Evolutionary conservation across 2,329 filamentous ascomycete genomes (phyloP).

Genomic region (Intubia oerlemansii): DNA sequence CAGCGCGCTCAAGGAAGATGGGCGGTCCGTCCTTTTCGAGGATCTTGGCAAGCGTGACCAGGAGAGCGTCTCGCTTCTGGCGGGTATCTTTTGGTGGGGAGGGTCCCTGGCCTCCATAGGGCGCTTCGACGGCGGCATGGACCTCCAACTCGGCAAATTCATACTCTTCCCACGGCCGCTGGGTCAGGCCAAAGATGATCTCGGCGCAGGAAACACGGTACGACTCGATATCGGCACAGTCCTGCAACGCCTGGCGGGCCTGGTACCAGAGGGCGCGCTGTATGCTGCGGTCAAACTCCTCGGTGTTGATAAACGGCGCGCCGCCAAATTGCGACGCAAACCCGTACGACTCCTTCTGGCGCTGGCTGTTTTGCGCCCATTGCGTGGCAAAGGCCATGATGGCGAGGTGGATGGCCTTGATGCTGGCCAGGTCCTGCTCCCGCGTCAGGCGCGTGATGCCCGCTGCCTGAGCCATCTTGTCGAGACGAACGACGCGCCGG

Average conservation of each 20-base stretch:
- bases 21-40: conserved; percentile 13
- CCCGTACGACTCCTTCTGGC: conserved; percentile 9
- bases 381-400: conserved; percentile 32
- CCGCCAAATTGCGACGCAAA: too few species aligned
- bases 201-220: conserved; percentile 18
- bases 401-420: conserved; percentile 22
- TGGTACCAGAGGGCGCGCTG: conserved; percentile 18
- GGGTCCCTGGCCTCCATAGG: too few species aligned
- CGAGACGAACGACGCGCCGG: conserved; percentile 24
- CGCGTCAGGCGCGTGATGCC: conserved; percentile 19
- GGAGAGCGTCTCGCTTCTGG: conserved; percentile 2
- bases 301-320: conserved; percentile 2
- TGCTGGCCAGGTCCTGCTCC: conserved; percentile 20
- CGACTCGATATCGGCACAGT: conserved; percentile 15
- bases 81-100: too few species aligned
- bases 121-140: too few species aligned
- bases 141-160: conserved; percentile 5
- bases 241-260: conserved; percentile 15
- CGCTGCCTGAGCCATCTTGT: conserved; percentile 19
- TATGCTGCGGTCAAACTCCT: conserved; percentile 17
- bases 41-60: conserved; percentile 6
- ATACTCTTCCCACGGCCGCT: conserved; percentile 12
- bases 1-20: conserved; percentile 16
- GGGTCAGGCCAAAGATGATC: conserved; percentile 17
- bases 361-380: conserved; percentile 20